Evolutionary conservation across 2,329 filamentous ascomycete species (phyloP).

Genomic region (Exutisphaerella laricina): DNA sequence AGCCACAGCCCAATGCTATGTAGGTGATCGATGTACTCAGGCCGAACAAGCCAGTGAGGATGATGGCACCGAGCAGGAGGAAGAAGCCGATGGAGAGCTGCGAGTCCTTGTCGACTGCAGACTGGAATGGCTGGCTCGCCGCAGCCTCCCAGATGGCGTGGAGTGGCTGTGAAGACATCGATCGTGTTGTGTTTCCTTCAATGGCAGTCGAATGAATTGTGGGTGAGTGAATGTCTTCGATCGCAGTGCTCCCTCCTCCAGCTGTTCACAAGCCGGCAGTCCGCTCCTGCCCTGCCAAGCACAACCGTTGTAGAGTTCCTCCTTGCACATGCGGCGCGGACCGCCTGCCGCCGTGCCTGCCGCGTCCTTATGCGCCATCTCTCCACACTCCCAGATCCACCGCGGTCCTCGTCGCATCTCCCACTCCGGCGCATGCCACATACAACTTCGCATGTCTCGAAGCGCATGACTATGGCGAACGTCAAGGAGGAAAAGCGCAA

Average conservation of each 20-base stretch:
- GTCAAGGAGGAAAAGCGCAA: constrained; percentile 57
- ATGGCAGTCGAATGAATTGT: not conserved
- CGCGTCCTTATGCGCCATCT: not conserved
- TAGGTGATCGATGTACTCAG: constrained; percentile 79
- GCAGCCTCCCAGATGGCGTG: constrained; percentile 90
- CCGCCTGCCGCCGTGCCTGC: not conserved
- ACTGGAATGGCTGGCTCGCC: constrained; percentile 76
- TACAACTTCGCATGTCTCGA: too few species aligned
- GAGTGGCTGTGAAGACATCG: constrained; percentile 71
- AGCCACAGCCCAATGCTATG: too few species aligned
- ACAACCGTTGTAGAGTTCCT: not conserved
- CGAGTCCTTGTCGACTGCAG: constrained; percentile 69
- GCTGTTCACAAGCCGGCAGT: constrained; percentile 2
- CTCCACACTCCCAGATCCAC: not conserved
- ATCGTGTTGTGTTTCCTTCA: not conserved
- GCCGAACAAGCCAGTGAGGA: constrained; percentile 73
- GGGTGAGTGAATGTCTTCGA: not conserved
- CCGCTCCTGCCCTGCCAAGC: constrained; percentile 7
- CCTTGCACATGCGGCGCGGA: too few species aligned
- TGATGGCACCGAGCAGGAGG: constrained; percentile 63
- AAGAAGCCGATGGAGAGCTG: constrained; percentile 78
- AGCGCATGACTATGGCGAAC: constrained; percentile 14
- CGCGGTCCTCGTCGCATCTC: not conserved
- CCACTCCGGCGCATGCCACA: not conserved
- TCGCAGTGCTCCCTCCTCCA: too few species aligned